Percentiles rank a stretch among this genome's conserved stretches.
These are phyloP conservation scores for Aspergillus neoniger DNA, from an alignment of 2,329 filamentous ascomycete genomes.

Conservation along the genomic window DNA sequence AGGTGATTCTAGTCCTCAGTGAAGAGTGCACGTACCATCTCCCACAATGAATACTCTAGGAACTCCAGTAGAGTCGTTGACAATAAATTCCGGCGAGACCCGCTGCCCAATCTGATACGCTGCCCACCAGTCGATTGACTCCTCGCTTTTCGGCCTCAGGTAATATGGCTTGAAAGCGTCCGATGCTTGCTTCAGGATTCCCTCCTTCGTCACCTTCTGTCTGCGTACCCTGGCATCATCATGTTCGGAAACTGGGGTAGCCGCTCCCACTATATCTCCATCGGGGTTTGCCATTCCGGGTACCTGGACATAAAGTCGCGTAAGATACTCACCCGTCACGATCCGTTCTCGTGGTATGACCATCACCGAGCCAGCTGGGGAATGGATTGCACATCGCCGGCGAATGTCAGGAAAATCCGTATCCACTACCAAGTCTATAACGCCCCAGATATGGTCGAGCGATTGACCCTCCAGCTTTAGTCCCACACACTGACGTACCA, in stretches of 20 bases:
- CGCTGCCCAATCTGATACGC: conserved; percentile 76
- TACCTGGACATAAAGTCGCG: conserved; percentile 64
- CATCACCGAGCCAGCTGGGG: conserved; percentile 72
- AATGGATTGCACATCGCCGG: conserved; percentile 76
- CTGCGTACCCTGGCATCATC: conserved; percentile 63
- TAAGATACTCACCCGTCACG: conserved; percentile 63
- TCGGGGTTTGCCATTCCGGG: conserved; percentile 31
- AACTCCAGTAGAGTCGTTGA: conserved; percentile 67
- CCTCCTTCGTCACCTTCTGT: conserved; percentile 61
- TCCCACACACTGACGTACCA: conserved; percentile 58
- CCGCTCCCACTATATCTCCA: conserved; percentile 9
- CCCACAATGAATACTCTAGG: conserved; percentile 72
- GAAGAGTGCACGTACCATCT: conserved; percentile 47
- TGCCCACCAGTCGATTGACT: conserved; percentile 70
- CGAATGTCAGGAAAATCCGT: conserved; percentile 78
- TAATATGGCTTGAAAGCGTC: conserved; percentile 66
- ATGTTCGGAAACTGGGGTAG: conserved; percentile 29
- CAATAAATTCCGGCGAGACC: conserved; percentile 42
- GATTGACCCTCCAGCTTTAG: conserved; percentile 64
- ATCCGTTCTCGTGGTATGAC: conserved; percentile 70
- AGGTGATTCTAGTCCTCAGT: neutral
- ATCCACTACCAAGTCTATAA: conserved; percentile 71
- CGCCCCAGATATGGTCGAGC: conserved; percentile 71
- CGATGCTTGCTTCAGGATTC: conserved; percentile 66
- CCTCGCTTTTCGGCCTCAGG: conserved; percentile 59